Percentiles rank a stretch among this genome's conserved stretches.
Conservation (phyloP, 345 rosid species). For the Gossypium raimondii region DNA sequence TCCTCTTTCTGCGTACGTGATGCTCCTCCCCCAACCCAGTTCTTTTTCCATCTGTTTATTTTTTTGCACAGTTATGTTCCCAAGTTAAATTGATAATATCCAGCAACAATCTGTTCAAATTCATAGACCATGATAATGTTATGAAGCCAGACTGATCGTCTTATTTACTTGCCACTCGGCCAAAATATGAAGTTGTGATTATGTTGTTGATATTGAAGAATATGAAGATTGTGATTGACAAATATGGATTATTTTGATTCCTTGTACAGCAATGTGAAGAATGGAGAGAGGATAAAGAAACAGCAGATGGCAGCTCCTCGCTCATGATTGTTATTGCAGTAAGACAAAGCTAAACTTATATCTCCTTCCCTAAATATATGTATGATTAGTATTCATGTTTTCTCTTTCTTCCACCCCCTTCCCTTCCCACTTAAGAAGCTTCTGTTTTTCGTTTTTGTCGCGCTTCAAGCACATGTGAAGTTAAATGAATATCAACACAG, state of each 20-base stretch:
- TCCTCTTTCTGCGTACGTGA: neutral
- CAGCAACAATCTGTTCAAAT: neutral
- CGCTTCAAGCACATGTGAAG: too few relatives aligned
- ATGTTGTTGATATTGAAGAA: neutral
- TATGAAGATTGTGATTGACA: neutral
- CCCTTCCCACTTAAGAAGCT: neutral
- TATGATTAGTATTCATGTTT: neutral
- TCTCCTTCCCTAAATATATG: neutral
- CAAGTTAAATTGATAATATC: neutral
- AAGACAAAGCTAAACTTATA: neutral
- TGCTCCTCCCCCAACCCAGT: neutral
- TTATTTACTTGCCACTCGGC: neutral
- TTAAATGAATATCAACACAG: too few relatives aligned
- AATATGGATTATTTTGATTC: neutral
- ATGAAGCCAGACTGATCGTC: neutral
- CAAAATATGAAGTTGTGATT: neutral
- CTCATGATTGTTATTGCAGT: slow-evolving; percentile 30
- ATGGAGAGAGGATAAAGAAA: slow-evolving; percentile 68
- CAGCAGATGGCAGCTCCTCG: slow-evolving; percentile 98
- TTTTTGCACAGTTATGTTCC: neutral
- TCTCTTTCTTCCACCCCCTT: neutral
- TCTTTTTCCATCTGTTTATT: neutral
- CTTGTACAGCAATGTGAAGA: slow-evolving; percentile 64
- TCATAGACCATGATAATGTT: neutral
- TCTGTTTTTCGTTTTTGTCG: too few relatives aligned